Conservation (phyloP, 2,329 filamentous ascomycete species). For the Byssothecium circinans region DNA sequence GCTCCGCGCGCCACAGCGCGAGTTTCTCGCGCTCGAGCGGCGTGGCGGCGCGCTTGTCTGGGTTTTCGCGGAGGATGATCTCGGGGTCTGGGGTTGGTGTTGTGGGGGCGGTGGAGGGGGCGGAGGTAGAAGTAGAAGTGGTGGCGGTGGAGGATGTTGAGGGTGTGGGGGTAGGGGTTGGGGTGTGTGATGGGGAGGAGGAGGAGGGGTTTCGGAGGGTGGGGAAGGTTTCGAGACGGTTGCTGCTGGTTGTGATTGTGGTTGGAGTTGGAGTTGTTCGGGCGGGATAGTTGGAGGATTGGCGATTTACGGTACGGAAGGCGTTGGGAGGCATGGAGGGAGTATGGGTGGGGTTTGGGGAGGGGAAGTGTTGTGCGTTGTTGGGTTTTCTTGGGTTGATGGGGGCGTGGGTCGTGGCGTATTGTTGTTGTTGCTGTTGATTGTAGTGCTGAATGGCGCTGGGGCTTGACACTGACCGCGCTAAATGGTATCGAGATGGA, state of each 20-base stretch:
- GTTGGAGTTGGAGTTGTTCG: neutral
- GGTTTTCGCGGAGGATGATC: slow-evolving; percentile 5
- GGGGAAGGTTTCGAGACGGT: neutral
- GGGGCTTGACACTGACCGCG: neutral
- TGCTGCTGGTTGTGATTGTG: neutral
- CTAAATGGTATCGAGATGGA: neutral
- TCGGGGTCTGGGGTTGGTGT: neutral
- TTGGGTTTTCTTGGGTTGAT: neutral
- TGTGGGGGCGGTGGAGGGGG: neutral
- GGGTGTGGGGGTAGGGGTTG: neutral
- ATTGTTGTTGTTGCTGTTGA: neutral
- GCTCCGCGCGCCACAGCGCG: slow-evolving; percentile 12
- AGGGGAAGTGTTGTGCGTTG: neutral
- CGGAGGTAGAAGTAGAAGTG: neutral
- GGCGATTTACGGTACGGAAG: too few species aligned
- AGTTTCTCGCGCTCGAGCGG: slow-evolving; percentile 13
- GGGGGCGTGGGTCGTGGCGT: neutral
- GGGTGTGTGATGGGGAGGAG: neutral
- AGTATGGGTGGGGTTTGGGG: neutral
- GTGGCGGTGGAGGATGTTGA: neutral
- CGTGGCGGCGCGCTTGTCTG: neutral
- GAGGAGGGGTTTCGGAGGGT: neutral
- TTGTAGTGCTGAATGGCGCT: neutral
- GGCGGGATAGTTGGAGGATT: too few species aligned
- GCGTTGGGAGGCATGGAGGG: neutral